phyloP scores from a whole-genome alignment of 2,329 filamentous ascomycete species.

The Byssochlamys sp. region DNA sequence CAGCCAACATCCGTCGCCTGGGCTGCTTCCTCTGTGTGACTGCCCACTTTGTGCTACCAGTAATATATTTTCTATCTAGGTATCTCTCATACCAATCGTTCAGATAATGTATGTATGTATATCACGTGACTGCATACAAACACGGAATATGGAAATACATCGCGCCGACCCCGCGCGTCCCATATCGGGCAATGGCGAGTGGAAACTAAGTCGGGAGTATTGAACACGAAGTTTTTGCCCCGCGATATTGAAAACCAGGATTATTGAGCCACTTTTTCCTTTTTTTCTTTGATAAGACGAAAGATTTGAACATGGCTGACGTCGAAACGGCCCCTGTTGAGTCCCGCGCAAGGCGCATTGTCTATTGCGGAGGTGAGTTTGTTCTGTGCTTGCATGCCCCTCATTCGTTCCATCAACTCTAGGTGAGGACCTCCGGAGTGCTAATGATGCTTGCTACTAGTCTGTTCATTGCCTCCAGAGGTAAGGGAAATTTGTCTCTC shows the following conservation, averaged over 20 bases:
- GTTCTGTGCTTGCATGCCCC: neutral
- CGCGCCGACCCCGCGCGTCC: neutral
- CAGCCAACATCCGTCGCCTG: too few species aligned
- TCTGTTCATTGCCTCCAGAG: constrained; percentile 59
- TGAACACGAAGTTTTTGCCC: neutral
- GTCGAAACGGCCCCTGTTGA: constrained; percentile 24
- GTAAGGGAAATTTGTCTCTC: constrained; percentile 37
- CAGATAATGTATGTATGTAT: too few species aligned
- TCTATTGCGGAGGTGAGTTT: constrained; percentile 53
- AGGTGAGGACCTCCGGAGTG: neutral
- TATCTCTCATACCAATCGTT: too few species aligned
- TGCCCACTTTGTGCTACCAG: too few species aligned
- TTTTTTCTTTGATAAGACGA: neutral
- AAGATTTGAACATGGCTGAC: constrained; percentile 21
- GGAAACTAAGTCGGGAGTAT: neutral
- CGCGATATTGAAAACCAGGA: constrained; percentile 1
- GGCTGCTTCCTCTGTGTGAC: too few species aligned
- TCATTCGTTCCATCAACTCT: neutral
- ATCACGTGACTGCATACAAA: neutral
- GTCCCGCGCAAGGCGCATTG: constrained; percentile 44
- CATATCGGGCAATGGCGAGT: neutral
- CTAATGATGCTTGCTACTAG: constrained; percentile 25
- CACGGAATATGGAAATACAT: neutral
- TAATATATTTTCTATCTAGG: too few species aligned
- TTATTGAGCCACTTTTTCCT: neutral